Evolutionary conservation across 139 green algal species (phyloP).

Genomic region (Desmodesmus armatus): DNA sequence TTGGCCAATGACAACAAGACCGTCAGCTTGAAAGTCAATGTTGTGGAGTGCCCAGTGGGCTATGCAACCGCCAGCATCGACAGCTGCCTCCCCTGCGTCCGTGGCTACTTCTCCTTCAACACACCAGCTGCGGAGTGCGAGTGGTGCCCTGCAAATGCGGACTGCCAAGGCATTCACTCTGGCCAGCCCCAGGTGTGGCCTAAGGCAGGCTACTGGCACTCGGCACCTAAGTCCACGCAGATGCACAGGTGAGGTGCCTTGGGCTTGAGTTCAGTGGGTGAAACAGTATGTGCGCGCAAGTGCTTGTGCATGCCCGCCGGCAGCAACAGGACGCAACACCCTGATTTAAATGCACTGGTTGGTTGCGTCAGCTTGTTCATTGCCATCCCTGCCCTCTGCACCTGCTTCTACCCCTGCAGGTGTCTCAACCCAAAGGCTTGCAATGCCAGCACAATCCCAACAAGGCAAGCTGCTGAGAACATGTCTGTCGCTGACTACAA

Average conservation of each 20-base stretch:
- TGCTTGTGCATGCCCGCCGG: not conserved
- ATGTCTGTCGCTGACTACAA: not conserved
- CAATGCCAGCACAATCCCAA: not conserved
- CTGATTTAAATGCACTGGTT: not conserved
- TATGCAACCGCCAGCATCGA: too few species aligned
- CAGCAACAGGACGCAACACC: not conserved
- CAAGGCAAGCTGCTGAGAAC: not conserved
- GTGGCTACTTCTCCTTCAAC: too few species aligned
- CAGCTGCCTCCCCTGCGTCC: too few species aligned
- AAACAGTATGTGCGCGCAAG: not conserved
- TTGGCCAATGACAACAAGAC: too few species aligned
- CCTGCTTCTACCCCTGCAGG: constrained; percentile 2
- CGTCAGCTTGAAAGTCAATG: too few species aligned
- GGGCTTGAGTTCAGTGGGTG: not conserved
- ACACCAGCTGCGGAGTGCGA: too few species aligned
- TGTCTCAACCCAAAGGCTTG: not conserved
- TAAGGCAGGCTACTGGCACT: not conserved
- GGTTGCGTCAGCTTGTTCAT: not conserved
- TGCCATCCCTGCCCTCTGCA: not conserved
- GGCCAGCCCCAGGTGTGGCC: not conserved
- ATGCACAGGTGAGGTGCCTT: not conserved
- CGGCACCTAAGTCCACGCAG: not conserved
- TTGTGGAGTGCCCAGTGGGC: too few species aligned
- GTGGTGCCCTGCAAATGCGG: too few species aligned
- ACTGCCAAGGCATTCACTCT: too few species aligned